Evolutionary conservation across 23 red algal genomes (phyloP), one percentile per base, ranked within the genome.

Genomic region (Gracilaria vermiculophylla): DNA sequence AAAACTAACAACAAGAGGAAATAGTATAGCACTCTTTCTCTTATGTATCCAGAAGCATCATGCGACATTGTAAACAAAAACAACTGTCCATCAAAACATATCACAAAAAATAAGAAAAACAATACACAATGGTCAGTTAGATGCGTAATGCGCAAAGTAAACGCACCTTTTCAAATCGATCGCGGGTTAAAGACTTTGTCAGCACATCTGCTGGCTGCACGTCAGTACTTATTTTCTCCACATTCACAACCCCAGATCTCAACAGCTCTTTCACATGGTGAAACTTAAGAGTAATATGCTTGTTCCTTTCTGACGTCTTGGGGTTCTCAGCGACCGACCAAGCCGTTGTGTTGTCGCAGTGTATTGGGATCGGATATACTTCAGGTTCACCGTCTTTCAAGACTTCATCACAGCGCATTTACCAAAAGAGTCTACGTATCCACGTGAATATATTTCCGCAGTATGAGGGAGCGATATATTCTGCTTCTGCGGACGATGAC

Each of bases 381-480:
- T 85, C 24, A 16, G 81, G 53, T 28, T 67, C 60, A 43, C n/a
- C n/a, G n/a, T 69, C 35, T 19, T 29, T 17, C 47, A 67, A 19
- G 12, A 47, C 25, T 19, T 57, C 33, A 10, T 20, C 40, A 31
- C 1, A 71, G 23, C 10, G 1, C 31, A 71, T 15, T 43, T 69
- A 60, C 44, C 43, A 53, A 56, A 85, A 69, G 42, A 85, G 11
- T 6, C 62, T 49, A 2, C 62, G 60, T 50, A 85, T 1, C 81
- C 81, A 85, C 9, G 29, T 35, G 10, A 85, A 14, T 5, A 16
- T 45, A 32, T 69, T 72, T 4, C 31, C n/a, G 32, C 61, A 53
- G 28, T 48, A 31, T 27, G 27, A 71, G 3, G 56, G 8, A 29
- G 83, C 83, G 19, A 88, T 76, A 42, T 77, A 88, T 44, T 88